Base-by-base conservation (phyloP, 192 early-diverging fungal species). In the Mortierella antarctica region DNA sequence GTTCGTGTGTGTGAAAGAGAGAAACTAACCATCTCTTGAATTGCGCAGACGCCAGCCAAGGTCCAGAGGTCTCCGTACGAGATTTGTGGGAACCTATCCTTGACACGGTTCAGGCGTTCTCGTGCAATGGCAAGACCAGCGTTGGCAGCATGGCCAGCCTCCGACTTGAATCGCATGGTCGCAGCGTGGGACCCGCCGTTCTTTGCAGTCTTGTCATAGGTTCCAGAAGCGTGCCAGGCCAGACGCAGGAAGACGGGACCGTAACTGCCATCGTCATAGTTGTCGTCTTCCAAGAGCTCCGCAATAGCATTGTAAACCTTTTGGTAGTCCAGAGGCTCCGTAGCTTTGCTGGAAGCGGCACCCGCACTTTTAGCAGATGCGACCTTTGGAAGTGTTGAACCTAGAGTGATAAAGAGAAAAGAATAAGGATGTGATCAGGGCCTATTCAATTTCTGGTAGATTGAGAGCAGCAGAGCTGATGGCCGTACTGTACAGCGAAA, bases 211-310 rank as follows among this genome's bases (percentile, higher is more conserved):
- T 83, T 83, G 81, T 90, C 90, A 80, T 86, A 95, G 44, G 94
- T 94, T n/a, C 95, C 95, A 49, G 89, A 89, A 6, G 92, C 82
- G 84, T 96, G 95, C 95, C 95, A 96, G 46, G 94, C 95, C 31
- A 96, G 88, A 23, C 95, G 91, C 55, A 95, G 73, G 74, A 96
- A 85, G 44, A 96, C 85, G 3, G 94, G 93, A 31, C 92, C 94
- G 74, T 89, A 90, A 44, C 89, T 91, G 60, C 94, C 94, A 65
- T 94, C 93, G 76, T 94, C 93, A 59, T 92, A 93, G 84, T 92
- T 84, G 65, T 91, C 86, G 68, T 93, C 91, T 57, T 93, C 92
- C 21, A 94, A 84, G 62, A 94, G 82, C 54, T 85, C 88, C 44
- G 92, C 93, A 80, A 94, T 94, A 58, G 90, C 90, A 77, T 92